Conservation (phyloP, 2,329 filamentous ascomycete species). For the Hymenotorrendiella dingleyae region DNA sequence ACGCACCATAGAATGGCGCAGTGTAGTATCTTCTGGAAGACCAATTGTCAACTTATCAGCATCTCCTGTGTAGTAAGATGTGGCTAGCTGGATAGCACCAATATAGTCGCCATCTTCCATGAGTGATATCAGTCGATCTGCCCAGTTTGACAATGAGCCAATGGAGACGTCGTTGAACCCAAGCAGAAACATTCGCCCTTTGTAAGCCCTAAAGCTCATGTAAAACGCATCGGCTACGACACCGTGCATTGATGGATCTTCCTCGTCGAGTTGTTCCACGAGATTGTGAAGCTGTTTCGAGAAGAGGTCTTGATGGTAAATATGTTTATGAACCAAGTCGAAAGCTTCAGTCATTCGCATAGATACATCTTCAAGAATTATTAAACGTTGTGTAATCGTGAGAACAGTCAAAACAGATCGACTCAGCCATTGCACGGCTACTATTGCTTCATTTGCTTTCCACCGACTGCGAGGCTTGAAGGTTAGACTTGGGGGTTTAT, state of each 20-base stretch:
- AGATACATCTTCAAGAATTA: slow-evolving; percentile 83
- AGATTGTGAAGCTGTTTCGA: slow-evolving; percentile 77
- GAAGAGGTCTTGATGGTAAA: slow-evolving; percentile 87
- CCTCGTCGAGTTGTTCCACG: slow-evolving; percentile 83
- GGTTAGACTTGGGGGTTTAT: slow-evolving; percentile 70
- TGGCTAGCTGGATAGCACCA: slow-evolving; percentile 82
- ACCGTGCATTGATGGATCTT: slow-evolving; percentile 85
- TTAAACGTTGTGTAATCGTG: slow-evolving; percentile 87
- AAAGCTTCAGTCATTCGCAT: slow-evolving; percentile 93
- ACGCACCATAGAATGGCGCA: slow-evolving; percentile 75
- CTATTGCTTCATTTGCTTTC: slow-evolving; percentile 92
- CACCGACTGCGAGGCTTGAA: slow-evolving; percentile 83
- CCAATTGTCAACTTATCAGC: slow-evolving; percentile 94
- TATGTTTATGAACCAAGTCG: slow-evolving; percentile 84
- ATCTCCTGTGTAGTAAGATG: slow-evolving; percentile 84
- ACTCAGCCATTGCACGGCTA: slow-evolving; percentile 94
- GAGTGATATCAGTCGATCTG: slow-evolving; percentile 82
- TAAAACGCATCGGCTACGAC: slow-evolving; percentile 96
- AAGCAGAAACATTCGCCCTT: slow-evolving; percentile 83
- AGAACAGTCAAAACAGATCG: slow-evolving; percentile 86
- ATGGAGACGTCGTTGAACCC: slow-evolving; percentile 93
- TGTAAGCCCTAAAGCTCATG: slow-evolving; percentile 96
- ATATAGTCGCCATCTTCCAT: slow-evolving; percentile 98
- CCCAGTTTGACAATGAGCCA: slow-evolving; percentile 93
- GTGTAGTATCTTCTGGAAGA: slow-evolving; percentile 71